Percentiles rank a stretch among this genome's conserved stretches.
These are phyloP conservation scores for Camelina laxa DNA, from an alignment of 345 rosid species.

Conservation along the genomic window DNA sequence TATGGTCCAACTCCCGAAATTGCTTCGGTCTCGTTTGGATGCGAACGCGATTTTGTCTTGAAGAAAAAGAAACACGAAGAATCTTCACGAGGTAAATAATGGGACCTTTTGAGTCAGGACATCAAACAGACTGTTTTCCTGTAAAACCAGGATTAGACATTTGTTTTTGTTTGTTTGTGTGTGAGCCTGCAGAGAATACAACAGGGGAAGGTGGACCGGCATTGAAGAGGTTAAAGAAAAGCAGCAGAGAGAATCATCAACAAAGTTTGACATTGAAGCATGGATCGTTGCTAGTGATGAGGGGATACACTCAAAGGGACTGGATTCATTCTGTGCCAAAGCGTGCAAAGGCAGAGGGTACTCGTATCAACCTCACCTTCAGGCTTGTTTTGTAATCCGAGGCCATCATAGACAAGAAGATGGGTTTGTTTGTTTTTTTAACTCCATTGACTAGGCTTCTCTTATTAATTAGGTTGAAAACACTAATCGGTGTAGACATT, in stretches of 20 bases:
- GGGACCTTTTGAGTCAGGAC: background rate
- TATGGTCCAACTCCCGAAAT: conserved; percentile 76
- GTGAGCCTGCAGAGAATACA: conserved; percentile 36
- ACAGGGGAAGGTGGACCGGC: conserved; percentile 52
- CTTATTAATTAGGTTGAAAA: background rate
- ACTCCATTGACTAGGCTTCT: background rate
- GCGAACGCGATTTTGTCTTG: conserved; percentile 81
- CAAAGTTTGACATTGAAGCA: conserved; percentile 67
- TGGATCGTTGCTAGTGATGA: conserved; percentile 86
- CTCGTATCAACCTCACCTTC: conserved; percentile 83
- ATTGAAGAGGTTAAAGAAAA: conserved; percentile 60
- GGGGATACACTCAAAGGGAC: conserved; percentile 83
- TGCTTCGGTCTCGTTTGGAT: conserved; percentile 88
- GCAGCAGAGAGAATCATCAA: conserved; percentile 54
- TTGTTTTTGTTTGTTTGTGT: conserved; percentile 2
- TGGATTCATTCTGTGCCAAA: conserved; percentile 91
- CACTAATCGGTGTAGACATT: conserved; percentile 48
- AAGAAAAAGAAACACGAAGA: conserved; percentile 67
- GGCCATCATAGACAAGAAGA: background rate
- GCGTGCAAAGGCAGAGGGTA: conserved; percentile 62
- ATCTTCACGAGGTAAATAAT: conserved; percentile 52
- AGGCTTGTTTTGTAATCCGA: conserved; percentile 40
- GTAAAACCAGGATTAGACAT: background rate
- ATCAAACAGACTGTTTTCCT: background rate
- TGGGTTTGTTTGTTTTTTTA: background rate